Base-by-base conservation (phyloP, 2,329 filamentous ascomycete species). In the Fusarium annulatum region DNA sequence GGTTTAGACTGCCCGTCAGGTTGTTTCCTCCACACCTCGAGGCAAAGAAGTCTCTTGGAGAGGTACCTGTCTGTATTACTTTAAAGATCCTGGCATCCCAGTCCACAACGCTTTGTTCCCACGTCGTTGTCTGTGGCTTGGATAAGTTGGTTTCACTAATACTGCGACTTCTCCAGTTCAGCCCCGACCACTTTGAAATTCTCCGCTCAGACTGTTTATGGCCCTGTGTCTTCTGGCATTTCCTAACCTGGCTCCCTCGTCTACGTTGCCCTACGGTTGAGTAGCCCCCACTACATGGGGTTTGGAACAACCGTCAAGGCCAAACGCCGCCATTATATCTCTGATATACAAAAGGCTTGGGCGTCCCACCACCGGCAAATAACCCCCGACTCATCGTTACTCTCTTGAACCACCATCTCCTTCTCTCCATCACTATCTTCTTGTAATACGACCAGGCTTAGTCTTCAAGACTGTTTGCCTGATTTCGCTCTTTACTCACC, bases 231-330 rank as follows among this genome's bases (percentile, higher is more conserved):
- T 79, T 80, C 80, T 81, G 76, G 78, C 79, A 83, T 82, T 83
- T 79, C 81, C 81, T 78, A 77, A 82, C 82, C 79, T 78, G 82
- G 82, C 75, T 69, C 78, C 78, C 72, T 77, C 77, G 81, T 81
- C 80, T 81, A 79, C 80, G 77, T 78, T 79, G 77, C 76, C 70
- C 77, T 78, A 81, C 78, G 71, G 64, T 66, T 61, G 70, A 72
- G 76, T 67, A 62, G 64, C 69, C 61, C 71, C 67, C 67, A 74
- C 72, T 74, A 61, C 60, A 65, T 64, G 60, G 67, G 61, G 66
- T 65, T 67, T 72, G 59, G 74, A 69, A 72, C 65, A 77, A 72
- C 69, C 62, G 65, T 76, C 56, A 73, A 72, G 60, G 62, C 70
- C 64, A 75, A 72, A 72, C 78, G 75, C 64, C 60, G 69, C 76